These are phyloP conservation scores for Fusarium oxysporum DNA, from an alignment of 2,329 filamentous ascomycete species.

Conservation along the genomic window DNA sequence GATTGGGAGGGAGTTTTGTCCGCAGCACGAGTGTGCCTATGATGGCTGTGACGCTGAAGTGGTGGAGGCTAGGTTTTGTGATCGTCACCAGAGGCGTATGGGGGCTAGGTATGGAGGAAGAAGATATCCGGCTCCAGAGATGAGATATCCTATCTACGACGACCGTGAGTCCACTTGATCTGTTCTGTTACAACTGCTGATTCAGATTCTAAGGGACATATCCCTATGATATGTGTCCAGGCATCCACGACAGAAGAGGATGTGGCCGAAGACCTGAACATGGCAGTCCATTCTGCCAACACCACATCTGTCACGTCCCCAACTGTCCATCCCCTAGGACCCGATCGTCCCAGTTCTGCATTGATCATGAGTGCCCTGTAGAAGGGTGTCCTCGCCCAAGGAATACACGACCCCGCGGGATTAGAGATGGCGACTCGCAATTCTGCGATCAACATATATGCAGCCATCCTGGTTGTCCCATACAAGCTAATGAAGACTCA, in stretches of 20 bases:
- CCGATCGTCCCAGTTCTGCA: constrained; percentile 33
- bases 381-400: constrained; percentile 30
- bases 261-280: constrained; percentile 22
- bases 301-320: constrained; percentile 41
- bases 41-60: constrained; percentile 44
- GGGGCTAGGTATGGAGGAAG: constrained; percentile 11
- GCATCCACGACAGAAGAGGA: constrained; percentile 12
- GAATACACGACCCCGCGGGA: not conserved
- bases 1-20: constrained; percentile 39
- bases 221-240: constrained; percentile 15
- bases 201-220: constrained; percentile 12
- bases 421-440: not conserved
- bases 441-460: constrained; percentile 43
- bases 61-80: constrained; percentile 37
- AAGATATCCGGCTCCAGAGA: constrained; percentile 22
- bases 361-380: constrained; percentile 32
- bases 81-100: constrained; percentile 32
- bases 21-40: constrained; percentile 44
- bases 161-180: constrained; percentile 38
- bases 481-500: constrained; percentile 15
- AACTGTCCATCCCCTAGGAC: constrained; percentile 32
- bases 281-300: constrained; percentile 28
- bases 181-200: too few species aligned
- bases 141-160: constrained; percentile 32
- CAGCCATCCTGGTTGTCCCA: constrained; percentile 29